phyloP scores from a whole-genome alignment of 2,329 filamentous ascomycete species.

The Paecilomyces fulvus region DNA sequence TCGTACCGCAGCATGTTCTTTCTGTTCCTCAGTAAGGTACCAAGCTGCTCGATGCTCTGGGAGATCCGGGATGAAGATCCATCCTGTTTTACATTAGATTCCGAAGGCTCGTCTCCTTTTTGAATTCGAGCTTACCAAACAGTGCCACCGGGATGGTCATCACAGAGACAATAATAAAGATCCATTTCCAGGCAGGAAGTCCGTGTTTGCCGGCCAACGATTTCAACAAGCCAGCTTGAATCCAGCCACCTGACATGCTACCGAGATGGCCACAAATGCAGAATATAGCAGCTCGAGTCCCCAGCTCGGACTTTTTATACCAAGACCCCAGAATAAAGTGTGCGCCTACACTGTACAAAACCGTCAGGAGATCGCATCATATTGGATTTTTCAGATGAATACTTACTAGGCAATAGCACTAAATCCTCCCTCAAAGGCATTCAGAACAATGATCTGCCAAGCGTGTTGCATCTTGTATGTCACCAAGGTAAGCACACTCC shows the following conservation, averaged over 20 bases:
- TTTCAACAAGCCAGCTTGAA: slow-evolving; percentile 34
- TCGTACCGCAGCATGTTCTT: slow-evolving; percentile 29
- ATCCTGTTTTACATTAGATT: slow-evolving; percentile 21
- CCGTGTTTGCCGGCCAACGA: slow-evolving; percentile 27
- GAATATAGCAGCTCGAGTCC: slow-evolving; percentile 21
- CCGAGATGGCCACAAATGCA: slow-evolving; percentile 37
- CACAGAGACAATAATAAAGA: slow-evolving; percentile 37
- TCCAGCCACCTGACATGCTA: slow-evolving; percentile 40
- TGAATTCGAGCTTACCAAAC: slow-evolving; percentile 21
- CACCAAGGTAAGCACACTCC: slow-evolving; percentile 37
- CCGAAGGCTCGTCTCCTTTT: background rate
- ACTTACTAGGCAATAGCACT: slow-evolving; percentile 37
- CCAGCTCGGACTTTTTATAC: slow-evolving; percentile 38
- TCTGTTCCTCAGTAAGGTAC: slow-evolving; percentile 26
- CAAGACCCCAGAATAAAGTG: slow-evolving; percentile 40
- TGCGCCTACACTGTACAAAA: slow-evolving; percentile 27
- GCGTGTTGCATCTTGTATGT: slow-evolving; percentile 36
- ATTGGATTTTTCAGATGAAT: background rate
- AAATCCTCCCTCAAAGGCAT: slow-evolving; percentile 38
- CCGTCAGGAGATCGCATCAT: background rate
- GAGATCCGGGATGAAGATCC: slow-evolving; percentile 38
- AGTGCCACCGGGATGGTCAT: slow-evolving; percentile 36
- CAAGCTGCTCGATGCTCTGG: slow-evolving; percentile 35
- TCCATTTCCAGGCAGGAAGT: slow-evolving; percentile 36
- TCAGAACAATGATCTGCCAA: slow-evolving; percentile 38